Conservation (phyloP, 805 yeast species). For the Candida ponderosae region DNA sequence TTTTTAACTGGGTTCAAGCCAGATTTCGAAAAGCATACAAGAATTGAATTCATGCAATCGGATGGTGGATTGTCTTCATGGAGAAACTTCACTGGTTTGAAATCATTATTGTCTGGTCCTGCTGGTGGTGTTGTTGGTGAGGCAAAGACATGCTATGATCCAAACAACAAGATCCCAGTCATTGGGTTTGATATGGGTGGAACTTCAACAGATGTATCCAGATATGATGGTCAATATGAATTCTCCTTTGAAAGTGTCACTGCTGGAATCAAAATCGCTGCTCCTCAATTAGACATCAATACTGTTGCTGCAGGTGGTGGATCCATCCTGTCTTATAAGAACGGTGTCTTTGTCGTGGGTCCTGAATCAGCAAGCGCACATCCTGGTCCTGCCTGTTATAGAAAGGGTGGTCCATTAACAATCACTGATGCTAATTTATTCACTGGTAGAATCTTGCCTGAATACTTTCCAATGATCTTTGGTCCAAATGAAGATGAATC, state of each 20-base stretch:
- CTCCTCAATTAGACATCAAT: constrained; percentile 30
- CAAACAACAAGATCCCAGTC: constrained; percentile 17
- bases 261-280: constrained; percentile 32
- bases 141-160: constrained; percentile 43
- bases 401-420: constrained; percentile 41
- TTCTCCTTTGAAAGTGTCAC: constrained; percentile 25
- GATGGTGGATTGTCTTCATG: constrained; percentile 51
- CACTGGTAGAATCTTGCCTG: constrained; percentile 32
- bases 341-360: constrained; percentile 34
- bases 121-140: constrained; percentile 59
- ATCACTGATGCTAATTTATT: constrained; percentile 39
- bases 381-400: constrained; percentile 42
- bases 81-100: constrained; percentile 43
- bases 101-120: constrained; percentile 49
- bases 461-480: constrained; percentile 36
- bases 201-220: constrained; percentile 31
- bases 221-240: constrained; percentile 22
- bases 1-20: constrained; percentile 24
- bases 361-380: constrained; percentile 41
- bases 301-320: constrained; percentile 34
- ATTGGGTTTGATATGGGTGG: constrained; percentile 37
- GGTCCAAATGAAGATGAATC: constrained; percentile 36
- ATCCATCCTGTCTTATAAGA: constrained; percentile 23
- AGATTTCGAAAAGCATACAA: constrained; percentile 27
- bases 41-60: constrained; percentile 49